Percentiles rank a stretch among this genome's conserved stretches.
Conservation (phyloP, 1,284 basidiomycete genomes). For the Trametes polyzona region DNA sequence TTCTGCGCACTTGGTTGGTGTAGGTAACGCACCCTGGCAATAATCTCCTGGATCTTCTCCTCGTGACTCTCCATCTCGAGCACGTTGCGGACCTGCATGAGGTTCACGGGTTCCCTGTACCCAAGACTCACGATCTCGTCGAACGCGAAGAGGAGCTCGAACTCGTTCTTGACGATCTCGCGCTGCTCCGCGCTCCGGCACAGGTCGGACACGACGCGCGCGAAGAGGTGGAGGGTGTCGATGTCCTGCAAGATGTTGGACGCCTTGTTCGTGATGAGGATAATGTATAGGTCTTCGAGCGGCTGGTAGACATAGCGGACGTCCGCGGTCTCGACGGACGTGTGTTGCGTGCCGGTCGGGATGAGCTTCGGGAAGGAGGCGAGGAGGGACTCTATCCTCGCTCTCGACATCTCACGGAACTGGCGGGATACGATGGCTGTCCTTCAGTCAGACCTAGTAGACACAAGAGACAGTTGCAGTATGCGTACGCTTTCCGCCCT, state of each 20-base stretch:
- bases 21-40: slow-evolving; percentile 74
- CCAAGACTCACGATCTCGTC: slow-evolving; percentile 97
- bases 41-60: slow-evolving; percentile 99
- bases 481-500: slow-evolving; percentile 81
- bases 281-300: slow-evolving; percentile 96
- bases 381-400: slow-evolving; percentile 93
- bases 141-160: slow-evolving; percentile 94
- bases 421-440: slow-evolving; percentile 95
- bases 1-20: not conserved
- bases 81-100: slow-evolving; percentile 90
- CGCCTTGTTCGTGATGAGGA: slow-evolving; percentile 97
- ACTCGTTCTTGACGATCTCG: slow-evolving; percentile 91
- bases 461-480: not conserved
- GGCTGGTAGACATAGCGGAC: slow-evolving; percentile 99
- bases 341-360: slow-evolving; percentile 96
- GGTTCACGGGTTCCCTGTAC: slow-evolving; percentile 91
- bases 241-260: slow-evolving; percentile 99
- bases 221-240: slow-evolving; percentile 92
- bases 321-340: slow-evolving; percentile 90
- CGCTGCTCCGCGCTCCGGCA: slow-evolving; percentile 88
- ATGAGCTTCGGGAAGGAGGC: slow-evolving; percentile 98
- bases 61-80: slow-evolving; percentile 99
- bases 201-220: slow-evolving; percentile 92
- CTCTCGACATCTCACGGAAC: slow-evolving; percentile 92
- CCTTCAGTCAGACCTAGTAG: not conserved